Evolutionary conservation across 345 rosid genomes (phyloP).

Genomic region (Lepidium aucheri): DNA sequence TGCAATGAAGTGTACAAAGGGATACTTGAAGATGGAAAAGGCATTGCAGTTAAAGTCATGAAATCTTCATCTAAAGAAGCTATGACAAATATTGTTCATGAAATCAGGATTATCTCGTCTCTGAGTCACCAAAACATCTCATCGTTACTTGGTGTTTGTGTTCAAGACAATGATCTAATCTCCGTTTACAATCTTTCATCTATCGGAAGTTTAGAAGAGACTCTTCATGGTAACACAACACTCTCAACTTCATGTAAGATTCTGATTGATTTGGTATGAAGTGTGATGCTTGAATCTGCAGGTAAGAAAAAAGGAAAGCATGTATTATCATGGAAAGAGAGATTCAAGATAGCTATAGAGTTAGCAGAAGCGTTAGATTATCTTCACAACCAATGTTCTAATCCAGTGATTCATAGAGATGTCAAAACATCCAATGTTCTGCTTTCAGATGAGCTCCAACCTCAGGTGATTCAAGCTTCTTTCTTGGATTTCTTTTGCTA

Average conservation of each 20-base stretch:
- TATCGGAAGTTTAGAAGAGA: constrained; percentile 68
- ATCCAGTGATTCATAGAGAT: constrained; percentile 77
- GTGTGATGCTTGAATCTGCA: neutral
- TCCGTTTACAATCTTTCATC: constrained; percentile 62
- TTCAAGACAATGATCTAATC: constrained; percentile 38
- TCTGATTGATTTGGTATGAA: neutral
- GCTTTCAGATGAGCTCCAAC: constrained; percentile 49
- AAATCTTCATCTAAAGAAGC: constrained; percentile 52
- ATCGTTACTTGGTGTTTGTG: constrained; percentile 57
- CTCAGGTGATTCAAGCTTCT: constrained; percentile 43
- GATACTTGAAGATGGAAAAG: constrained; percentile 48
- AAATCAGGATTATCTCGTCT: constrained; percentile 61
- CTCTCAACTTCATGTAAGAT: neutral
- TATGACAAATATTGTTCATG: constrained; percentile 49
- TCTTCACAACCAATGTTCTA: constrained; percentile 52
- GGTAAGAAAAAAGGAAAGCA: constrained; percentile 13
- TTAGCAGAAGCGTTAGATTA: constrained; percentile 67
- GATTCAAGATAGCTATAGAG: constrained; percentile 50
- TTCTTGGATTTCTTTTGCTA: neutral
- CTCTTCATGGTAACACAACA: constrained; percentile 45
- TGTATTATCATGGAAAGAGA: constrained; percentile 50
- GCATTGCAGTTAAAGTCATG: constrained; percentile 62
- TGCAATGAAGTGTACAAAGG: constrained; percentile 66
- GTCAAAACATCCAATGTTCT: constrained; percentile 86
- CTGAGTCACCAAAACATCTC: constrained; percentile 50